phyloP scores from a whole-genome alignment of 768 basidiomycete species.

The Cystofilobasidium capitatum region DNA sequence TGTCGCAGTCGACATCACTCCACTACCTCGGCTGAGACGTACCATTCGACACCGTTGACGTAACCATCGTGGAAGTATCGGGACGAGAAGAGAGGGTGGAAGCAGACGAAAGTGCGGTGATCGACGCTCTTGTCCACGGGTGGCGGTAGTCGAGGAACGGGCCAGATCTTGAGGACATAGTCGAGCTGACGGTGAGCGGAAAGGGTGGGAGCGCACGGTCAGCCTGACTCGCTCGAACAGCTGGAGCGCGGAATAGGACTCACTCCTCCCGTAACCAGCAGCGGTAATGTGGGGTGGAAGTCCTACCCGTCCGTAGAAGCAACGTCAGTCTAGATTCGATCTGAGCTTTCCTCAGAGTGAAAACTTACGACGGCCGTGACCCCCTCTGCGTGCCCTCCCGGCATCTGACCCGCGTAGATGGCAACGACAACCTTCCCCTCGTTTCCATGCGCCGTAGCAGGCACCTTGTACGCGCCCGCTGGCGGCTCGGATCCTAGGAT shows the following conservation, averaged over 20 bases:
- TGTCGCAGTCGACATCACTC: too few species aligned
- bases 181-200: constrained; percentile 1
- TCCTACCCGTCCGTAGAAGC: too few species aligned
- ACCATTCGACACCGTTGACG: constrained; percentile 22
- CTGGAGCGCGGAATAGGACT: not conserved
- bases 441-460: constrained; percentile 13
- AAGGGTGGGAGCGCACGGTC: not conserved
- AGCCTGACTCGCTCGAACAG: too few species aligned
- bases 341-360: too few species aligned
- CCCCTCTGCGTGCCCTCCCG: constrained; percentile 19
- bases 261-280: constrained; percentile 19
- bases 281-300: constrained; percentile 20
- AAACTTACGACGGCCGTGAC: constrained; percentile 10
- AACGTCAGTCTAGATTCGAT: too few species aligned
- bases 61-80: constrained; percentile 7
- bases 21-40: not conserved
- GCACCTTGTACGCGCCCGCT: not conserved
- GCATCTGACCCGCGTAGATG: constrained; percentile 4
- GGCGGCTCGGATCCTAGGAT: constrained; percentile 28
- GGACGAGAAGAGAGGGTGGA: constrained; percentile 18
- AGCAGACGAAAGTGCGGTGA: constrained; percentile 7
- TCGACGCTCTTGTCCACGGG: not conserved
- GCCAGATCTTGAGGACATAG: constrained; percentile 26
- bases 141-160: constrained; percentile 11
- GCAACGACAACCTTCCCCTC: constrained; percentile 14